Evolutionary conservation across 2,329 filamentous ascomycete species (phyloP), one percentile per base, ranked within the genome.

Genomic region (Verticillium longisporum): DNA sequence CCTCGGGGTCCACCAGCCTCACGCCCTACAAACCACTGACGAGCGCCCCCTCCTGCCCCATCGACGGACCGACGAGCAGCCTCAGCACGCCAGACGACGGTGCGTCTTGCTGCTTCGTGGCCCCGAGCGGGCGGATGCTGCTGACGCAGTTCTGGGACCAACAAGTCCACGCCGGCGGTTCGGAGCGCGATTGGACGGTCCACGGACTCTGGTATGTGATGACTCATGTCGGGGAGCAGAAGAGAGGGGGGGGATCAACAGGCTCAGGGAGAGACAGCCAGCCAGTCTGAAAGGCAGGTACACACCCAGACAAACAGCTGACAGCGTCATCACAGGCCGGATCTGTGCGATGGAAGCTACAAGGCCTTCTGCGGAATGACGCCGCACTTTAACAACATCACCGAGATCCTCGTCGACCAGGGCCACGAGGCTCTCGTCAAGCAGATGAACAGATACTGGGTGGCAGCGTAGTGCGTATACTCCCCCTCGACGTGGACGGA

Each of bases 131-230:
- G 6, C 69, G 75, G 26, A 65, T 79, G 60, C 66, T 78, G 56
- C 67, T 79, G 38, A 75, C 77, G 2, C 77, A 78, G 68, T 78
- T 78, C 68, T 80, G 77, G 77, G 77, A 79, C 59, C 66, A 73
- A 34, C 65, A 76, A 62, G 67, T 73, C 21, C 74, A 78, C 62
- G 74, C 71, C 4, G 70, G 70, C 3, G 77, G 75, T n/a, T 67
- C 71, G 4, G 76, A 78, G 62, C 70, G 75, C 61, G 76, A 78
- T 61, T 79, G 76, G 77, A 79, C 77, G 1, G 61, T 79, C 1
- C 77, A 77, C 56, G 77, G 77, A n/a, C 65, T 79, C 34, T 79
- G 77, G 77, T 78, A 62, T 34, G 72, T 65, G 56, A 10, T 9
- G n/a, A n/a, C 6, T 26, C n/a, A 9, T 26, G n/a, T 4, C 45